Conservation (phyloP, 352 stramenopile genomes). For the Pythium sp. region DNA sequence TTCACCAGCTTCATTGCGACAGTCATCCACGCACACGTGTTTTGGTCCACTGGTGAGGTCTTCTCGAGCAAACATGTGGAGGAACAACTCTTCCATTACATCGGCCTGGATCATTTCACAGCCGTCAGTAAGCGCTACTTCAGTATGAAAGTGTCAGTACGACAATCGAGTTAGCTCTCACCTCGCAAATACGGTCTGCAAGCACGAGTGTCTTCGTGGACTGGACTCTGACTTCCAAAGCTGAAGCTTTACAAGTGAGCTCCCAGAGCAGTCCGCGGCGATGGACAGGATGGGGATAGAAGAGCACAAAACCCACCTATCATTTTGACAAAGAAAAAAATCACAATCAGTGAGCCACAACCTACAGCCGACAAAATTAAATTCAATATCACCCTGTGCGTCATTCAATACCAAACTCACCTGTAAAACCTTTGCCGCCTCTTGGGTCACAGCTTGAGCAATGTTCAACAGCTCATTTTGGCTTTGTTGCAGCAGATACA, state of each 20-base stretch:
- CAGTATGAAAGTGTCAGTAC: not conserved
- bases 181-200: conserved; percentile 27
- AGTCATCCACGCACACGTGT: not conserved
- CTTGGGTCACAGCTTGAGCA: conserved; percentile 22
- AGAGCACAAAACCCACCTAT: conserved; percentile 47
- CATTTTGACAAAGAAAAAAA: not conserved
- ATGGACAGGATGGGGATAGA: conserved; percentile 31
- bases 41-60: not conserved
- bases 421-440: conserved; percentile 43
- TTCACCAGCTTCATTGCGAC: not conserved
- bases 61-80: conserved; percentile 13
- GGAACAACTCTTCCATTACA: conserved; percentile 27
- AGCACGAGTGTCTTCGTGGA: conserved; percentile 25
- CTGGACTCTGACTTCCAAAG: not conserved
- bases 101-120: conserved; percentile 11
- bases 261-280: conserved; percentile 24
- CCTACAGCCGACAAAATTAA: not conserved
- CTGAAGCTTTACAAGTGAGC: conserved; percentile 10
- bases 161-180: not conserved
- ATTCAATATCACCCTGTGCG: not conserved
- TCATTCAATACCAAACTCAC: conserved; percentile 17
- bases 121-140: not conserved
- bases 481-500: not conserved
- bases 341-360: not conserved
- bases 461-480: not conserved